phyloP scores from a whole-genome alignment of 2,329 filamentous ascomycete species.

The Neonectria magnoliae region DNA sequence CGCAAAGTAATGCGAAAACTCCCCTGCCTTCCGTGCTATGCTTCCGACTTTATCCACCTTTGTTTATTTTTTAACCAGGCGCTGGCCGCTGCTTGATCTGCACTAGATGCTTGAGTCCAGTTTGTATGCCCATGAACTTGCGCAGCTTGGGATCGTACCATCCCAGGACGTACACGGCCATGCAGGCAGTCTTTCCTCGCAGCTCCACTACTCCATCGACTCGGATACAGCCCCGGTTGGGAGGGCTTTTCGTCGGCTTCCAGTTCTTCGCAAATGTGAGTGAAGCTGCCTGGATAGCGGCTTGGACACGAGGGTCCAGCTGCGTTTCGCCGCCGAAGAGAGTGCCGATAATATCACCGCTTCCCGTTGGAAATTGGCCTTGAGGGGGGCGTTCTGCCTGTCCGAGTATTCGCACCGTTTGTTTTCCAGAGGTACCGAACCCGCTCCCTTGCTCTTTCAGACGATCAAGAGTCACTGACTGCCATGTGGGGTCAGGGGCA shows the following conservation, averaged over 20 bases:
- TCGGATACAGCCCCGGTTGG: conserved; percentile 61
- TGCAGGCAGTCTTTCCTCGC: conserved; percentile 54
- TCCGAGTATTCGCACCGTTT: conserved; percentile 36
- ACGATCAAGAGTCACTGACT: conserved; percentile 44
- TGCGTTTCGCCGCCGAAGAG: conserved; percentile 44
- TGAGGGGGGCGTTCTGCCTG: conserved; percentile 39
- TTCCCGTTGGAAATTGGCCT: conserved; percentile 38
- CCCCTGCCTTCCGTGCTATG: conserved; percentile 14
- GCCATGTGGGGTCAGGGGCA: conserved; percentile 45
- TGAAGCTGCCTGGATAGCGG: conserved; percentile 46
- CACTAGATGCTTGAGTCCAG: conserved; percentile 56
- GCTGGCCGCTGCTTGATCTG: conserved; percentile 53
- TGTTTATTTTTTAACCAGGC: conserved; percentile 34
- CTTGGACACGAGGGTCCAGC: conserved; percentile 48
- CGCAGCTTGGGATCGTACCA: conserved; percentile 67
- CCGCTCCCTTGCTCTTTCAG: conserved; percentile 39
- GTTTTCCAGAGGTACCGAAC: conserved; percentile 36
- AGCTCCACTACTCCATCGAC: conserved; percentile 67
- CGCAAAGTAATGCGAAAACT: conserved; percentile 34
- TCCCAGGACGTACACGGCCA: conserved; percentile 62
- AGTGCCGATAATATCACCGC: conserved; percentile 40
- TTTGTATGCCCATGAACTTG: conserved; percentile 54
- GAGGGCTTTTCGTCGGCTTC: conserved; percentile 53
- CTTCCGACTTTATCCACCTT: not conserved
- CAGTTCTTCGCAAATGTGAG: conserved; percentile 57